A percentile compares a stretch with the other conserved stretches of the same genome.
Evolutionary conservation across 148 eudicot species (phyloP).

Genomic region (Persicaria tinctoria): DNA sequence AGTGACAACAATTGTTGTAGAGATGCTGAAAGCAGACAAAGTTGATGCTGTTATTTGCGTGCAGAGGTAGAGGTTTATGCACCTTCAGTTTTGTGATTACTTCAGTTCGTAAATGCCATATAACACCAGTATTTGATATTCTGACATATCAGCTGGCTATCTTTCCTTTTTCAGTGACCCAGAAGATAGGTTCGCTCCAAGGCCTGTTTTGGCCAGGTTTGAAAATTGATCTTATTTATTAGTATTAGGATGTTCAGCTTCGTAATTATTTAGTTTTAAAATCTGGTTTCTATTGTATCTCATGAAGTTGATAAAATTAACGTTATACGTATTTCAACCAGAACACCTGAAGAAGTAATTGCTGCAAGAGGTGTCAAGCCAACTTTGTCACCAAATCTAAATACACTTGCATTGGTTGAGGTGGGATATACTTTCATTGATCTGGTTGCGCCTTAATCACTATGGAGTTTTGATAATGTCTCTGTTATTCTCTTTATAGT

Average conservation of each 20-base stretch:
- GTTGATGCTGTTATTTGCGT: constrained; percentile 98
- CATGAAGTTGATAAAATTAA: neutral
- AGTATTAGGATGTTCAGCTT: neutral
- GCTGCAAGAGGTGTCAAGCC: constrained; percentile 99
- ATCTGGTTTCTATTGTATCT: neutral
- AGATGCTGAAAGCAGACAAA: constrained; percentile 84
- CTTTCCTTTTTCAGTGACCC: constrained; percentile 59
- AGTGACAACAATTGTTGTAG: constrained; percentile 93
- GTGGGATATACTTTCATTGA: constrained; percentile 21
- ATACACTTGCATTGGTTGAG: constrained; percentile 95
- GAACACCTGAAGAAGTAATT: constrained; percentile 94
- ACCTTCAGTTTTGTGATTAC: neutral
- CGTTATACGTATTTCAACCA: constrained; percentile 20
- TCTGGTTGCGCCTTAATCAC: neutral
- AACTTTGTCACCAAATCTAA: constrained; percentile 87
- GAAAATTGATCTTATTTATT: constrained; percentile 1
- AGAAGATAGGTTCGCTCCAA: constrained; percentile 74
- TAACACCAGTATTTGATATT: neutral
- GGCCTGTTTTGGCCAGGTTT: constrained; percentile 95
- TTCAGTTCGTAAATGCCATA: neutral
- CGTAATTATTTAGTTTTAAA: neutral
- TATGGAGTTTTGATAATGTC: neutral
- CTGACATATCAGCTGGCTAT: neutral
- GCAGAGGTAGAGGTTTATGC: constrained; percentile 54
- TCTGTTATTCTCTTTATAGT: too few species aligned